Evolutionary conservation across 306 rosid species (phyloP).

Genomic region (Prunus salicina): DNA sequence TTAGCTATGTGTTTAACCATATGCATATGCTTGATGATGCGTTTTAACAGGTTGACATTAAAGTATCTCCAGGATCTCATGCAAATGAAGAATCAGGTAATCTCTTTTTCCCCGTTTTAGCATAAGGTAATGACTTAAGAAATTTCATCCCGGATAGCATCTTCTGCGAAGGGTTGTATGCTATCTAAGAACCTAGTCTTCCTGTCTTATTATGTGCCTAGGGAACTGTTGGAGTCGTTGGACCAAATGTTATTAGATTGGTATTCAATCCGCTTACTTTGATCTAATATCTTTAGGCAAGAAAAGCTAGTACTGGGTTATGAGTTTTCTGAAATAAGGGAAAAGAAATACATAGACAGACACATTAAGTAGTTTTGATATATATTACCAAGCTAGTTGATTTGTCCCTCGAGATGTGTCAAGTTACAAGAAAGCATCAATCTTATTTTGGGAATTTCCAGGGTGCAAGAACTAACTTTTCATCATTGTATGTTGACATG

Average conservation of each 20-base stretch:
- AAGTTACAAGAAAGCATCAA: not conserved
- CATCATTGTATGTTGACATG: not conserved
- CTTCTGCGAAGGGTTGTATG: not conserved
- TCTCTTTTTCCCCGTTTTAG: not conserved
- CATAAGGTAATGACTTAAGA: not conserved
- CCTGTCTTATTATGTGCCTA: not conserved
- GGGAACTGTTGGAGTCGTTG: not conserved
- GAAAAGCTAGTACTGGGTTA: not conserved
- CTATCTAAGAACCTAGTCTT: not conserved
- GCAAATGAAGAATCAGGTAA: conserved; percentile 89
- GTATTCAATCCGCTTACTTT: not conserved
- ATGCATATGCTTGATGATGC: conserved; percentile 6
- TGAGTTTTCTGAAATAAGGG: not conserved
- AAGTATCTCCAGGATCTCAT: conserved; percentile 95
- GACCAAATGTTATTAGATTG: not conserved
- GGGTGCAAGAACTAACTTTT: not conserved
- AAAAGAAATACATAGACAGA: not conserved
- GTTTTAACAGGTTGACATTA: conserved; percentile 81
- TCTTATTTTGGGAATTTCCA: not conserved
- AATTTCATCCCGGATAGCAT: not conserved
- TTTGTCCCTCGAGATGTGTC: not conserved
- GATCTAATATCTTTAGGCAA: not conserved
- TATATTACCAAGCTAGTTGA: not conserved
- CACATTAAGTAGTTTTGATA: not conserved
- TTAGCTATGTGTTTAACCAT: conserved; percentile 14